Evolutionary conservation across 2,329 filamentous ascomycete species (phyloP).

Genomic region (Fusarium multiceps): DNA sequence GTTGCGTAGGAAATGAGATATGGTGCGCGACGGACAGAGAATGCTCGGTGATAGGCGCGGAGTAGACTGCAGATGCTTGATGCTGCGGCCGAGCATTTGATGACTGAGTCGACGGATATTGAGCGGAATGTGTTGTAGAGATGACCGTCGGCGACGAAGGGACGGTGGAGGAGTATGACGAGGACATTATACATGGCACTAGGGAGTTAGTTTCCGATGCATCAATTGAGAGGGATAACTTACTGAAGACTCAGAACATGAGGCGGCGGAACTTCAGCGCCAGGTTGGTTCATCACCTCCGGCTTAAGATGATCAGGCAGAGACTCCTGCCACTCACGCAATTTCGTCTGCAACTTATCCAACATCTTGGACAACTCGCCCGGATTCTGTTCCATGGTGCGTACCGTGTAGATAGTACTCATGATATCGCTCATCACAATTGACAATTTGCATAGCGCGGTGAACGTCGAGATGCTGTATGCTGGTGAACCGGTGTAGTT

Average conservation of each 20-base stretch:
- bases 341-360: slow-evolving; percentile 53
- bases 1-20: slow-evolving; percentile 67
- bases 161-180: slow-evolving; percentile 64
- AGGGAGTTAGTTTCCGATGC: rapidly evolving
- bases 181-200: slow-evolving; percentile 62
- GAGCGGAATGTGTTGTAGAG: slow-evolving; percentile 56
- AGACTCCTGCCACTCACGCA: slow-evolving; percentile 55
- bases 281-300: slow-evolving; percentile 43
- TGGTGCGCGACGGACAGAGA: slow-evolving; percentile 59
- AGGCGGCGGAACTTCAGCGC: slow-evolving; percentile 51
- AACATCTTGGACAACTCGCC: slow-evolving; percentile 52
- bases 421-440: slow-evolving; percentile 56
- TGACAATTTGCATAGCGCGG: slow-evolving; percentile 17
- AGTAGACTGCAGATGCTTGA: slow-evolving; percentile 57
- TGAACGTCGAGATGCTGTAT: slow-evolving; percentile 42
- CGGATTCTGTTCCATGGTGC: slow-evolving; percentile 51
- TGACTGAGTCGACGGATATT: slow-evolving; percentile 57
- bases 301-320: slow-evolving; percentile 58
- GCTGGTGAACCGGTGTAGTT: slow-evolving; percentile 45
- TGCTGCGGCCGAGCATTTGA: slow-evolving; percentile 59
- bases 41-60: slow-evolving; percentile 57
- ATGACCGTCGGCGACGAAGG: slow-evolving; percentile 63
- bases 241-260: slow-evolving; percentile 57
- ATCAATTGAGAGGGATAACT: rapidly evolving
- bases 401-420: slow-evolving; percentile 58